phyloP scores from a whole-genome alignment of 75 land plant genomes.

The Pinus tabuliformis region DNA sequence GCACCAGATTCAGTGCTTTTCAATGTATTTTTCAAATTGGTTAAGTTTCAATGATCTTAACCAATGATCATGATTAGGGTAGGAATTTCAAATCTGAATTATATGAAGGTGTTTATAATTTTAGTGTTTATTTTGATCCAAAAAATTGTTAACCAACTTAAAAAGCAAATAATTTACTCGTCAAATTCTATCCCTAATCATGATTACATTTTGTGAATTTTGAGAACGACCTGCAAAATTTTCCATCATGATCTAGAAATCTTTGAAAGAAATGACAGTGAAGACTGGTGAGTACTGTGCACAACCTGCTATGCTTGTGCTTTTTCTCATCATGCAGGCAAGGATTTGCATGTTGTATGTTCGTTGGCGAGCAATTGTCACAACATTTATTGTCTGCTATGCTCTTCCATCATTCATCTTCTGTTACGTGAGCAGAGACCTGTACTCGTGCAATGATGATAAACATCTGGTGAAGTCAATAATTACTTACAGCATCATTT shows the following conservation, averaged over 20 bases:
- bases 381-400: slow-evolving; percentile 91
- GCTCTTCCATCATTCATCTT: slow-evolving; percentile 94
- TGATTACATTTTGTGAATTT: slow-evolving; percentile 58
- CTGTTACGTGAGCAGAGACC: slow-evolving; percentile 96
- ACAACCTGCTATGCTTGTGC: slow-evolving; percentile 20
- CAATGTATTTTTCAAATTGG: slow-evolving; percentile 98
- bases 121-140: too few species aligned
- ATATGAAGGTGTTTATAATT: too few species aligned
- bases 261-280: slow-evolving; percentile 50
- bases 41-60: too few species aligned
- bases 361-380: slow-evolving; percentile 85
- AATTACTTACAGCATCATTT: slow-evolving; percentile 29
- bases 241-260: slow-evolving; percentile 92
- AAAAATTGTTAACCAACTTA: too few species aligned
- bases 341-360: slow-evolving; percentile 35
- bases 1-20: slow-evolving; percentile 94
- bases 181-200: too few species aligned
- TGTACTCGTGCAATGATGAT: slow-evolving; percentile 85
- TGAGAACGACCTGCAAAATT: slow-evolving; percentile 98
- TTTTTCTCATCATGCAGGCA: slow-evolving; percentile 30
- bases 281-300: slow-evolving; percentile 33
- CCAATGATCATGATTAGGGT: slow-evolving; percentile 87
- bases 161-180: too few species aligned
- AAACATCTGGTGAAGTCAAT: slow-evolving; percentile 33
- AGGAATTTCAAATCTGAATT: too few species aligned